phyloP scores from a whole-genome alignment of 2,329 filamentous ascomycete species.

The Colletotrichum paranaense region DNA sequence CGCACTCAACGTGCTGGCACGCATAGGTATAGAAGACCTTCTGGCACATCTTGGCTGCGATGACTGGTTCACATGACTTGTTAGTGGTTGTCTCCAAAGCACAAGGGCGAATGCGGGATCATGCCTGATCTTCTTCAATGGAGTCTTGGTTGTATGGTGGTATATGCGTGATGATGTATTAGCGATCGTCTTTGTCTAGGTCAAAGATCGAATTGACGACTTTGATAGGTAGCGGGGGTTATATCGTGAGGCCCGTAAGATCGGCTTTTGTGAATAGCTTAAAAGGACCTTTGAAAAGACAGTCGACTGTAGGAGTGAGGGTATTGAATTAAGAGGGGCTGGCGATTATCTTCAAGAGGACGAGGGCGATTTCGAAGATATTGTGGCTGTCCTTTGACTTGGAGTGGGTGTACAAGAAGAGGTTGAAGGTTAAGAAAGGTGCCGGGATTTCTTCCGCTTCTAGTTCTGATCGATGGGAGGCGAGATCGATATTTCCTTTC shows the following conservation, averaged over 20 bases:
- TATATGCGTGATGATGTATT: neutral
- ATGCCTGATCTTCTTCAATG: neutral
- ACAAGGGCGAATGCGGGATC: neutral
- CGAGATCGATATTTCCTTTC: neutral
- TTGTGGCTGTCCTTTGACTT: neutral
- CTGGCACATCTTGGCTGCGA: constrained; percentile 24
- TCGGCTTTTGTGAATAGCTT: too few relatives aligned
- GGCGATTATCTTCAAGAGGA: too few relatives aligned
- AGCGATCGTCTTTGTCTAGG: neutral
- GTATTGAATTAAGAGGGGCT: neutral
- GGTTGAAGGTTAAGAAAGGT: neutral
- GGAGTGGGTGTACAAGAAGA: neutral
- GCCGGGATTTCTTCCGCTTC: neutral
- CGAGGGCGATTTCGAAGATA: neutral
- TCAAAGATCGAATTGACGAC: neutral
- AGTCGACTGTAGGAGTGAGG: neutral
- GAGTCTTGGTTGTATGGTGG: neutral
- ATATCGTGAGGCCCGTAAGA: neutral
- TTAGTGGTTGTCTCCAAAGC: neutral
- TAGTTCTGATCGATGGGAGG: neutral
- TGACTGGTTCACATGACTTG: constrained; percentile 33
- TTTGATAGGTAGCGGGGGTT: neutral
- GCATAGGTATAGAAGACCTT: constrained; percentile 36
- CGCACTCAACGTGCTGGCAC: constrained; percentile 32
- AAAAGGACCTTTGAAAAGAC: neutral